Percentiles rank a stretch among this genome's conserved stretches.
Evolutionary conservation across 1,139 yeast species (phyloP).

Genomic region (Sugiyamaella novakii): DNA sequence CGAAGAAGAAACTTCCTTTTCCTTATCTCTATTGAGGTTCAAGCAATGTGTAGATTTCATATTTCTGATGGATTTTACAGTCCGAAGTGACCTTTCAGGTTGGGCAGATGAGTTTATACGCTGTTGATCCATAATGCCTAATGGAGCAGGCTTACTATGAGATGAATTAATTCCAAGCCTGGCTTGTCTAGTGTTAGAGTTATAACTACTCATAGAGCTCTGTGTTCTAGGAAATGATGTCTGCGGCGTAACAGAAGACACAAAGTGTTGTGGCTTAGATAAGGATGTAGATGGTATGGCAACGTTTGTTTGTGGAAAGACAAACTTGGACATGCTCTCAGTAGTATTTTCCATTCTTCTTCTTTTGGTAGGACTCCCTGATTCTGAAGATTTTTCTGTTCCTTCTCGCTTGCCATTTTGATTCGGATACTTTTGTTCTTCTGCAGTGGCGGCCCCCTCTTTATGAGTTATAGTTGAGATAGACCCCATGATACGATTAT

Average conservation of each 20-base stretch:
- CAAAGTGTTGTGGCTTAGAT: not conserved
- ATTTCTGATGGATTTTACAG: not conserved
- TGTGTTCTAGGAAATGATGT: not conserved
- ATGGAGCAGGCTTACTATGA: not conserved
- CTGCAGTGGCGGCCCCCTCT: not conserved
- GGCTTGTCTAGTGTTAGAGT: constrained; percentile 4
- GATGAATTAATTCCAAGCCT: not conserved
- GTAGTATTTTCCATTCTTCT: constrained; percentile 11
- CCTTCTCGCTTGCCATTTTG: constrained; percentile 16
- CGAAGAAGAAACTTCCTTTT: no score
- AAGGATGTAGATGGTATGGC: not conserved
- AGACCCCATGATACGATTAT: constrained; percentile 3
- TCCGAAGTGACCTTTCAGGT: constrained; percentile 1
- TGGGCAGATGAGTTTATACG: not conserved
- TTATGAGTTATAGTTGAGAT: not conserved
- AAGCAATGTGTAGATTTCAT: not conserved
- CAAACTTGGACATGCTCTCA: constrained; percentile 5
- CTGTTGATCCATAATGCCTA: constrained; percentile 3
- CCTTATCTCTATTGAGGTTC: no score
- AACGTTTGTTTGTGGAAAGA: constrained; percentile 6
- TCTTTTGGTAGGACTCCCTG: constrained; percentile 13
- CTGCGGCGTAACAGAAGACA: no score
- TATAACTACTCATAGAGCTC: not conserved
- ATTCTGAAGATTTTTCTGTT: constrained; percentile 2
- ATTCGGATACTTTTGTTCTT: constrained; percentile 9